Conservation (phyloP, 768 basidiomycete genomes). For the Hypsizygus marmoreus region DNA sequence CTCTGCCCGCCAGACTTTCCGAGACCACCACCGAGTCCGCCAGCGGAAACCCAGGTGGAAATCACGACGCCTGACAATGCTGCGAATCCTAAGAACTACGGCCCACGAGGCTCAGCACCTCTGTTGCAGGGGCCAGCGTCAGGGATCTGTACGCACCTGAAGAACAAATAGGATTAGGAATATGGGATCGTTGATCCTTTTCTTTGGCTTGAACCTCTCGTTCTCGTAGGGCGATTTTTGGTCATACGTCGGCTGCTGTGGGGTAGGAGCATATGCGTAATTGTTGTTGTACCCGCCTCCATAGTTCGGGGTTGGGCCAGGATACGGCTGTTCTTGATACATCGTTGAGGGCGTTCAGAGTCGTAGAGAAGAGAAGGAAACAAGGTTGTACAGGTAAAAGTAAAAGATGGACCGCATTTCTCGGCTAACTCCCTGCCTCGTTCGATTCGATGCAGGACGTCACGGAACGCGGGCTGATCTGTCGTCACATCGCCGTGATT, state of each 20-base stretch:
- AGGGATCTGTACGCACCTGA: constrained; percentile 46
- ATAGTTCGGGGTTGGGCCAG: constrained; percentile 43
- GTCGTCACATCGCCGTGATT: no score
- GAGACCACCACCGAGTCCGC: constrained; percentile 74
- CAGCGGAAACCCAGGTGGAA: constrained; percentile 58
- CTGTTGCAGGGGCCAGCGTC: no score
- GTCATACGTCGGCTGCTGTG: constrained; percentile 23
- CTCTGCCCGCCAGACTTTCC: constrained; percentile 57
- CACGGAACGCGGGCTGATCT: no score
- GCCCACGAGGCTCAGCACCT: no score
- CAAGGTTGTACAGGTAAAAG: no score
- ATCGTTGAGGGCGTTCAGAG: no score
- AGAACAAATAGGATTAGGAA: constrained; percentile 73
- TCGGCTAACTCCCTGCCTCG: no score
- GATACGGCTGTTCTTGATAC: constrained; percentile 34
- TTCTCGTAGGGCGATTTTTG: constrained; percentile 60
- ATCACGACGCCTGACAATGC: constrained; percentile 69
- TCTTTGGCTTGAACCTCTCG: constrained; percentile 69
- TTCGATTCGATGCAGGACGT: no score
- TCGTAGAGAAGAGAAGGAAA: no score
- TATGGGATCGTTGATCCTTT: constrained; percentile 69
- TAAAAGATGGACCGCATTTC: no score
- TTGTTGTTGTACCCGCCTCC: constrained; percentile 22
- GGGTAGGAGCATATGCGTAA: constrained; percentile 26
- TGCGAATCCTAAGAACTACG: constrained; percentile 68